Evolutionary conservation across 2,329 filamentous ascomycete species (phyloP), one percentile per base, ranked within the genome.

Genomic region (Meredithiella fracta): DNA sequence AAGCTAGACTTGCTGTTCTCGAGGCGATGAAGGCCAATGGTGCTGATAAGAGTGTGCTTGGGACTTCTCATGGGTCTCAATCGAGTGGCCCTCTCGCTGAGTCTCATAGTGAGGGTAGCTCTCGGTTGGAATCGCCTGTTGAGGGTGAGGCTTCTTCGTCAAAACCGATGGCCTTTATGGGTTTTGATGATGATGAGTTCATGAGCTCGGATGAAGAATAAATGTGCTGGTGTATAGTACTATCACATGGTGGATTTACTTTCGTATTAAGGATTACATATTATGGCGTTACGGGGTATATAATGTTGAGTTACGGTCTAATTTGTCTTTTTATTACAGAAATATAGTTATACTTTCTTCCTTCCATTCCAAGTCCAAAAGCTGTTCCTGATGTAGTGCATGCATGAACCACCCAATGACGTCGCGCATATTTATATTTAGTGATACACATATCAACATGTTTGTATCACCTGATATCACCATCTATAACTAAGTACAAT

Each of bases 101-200:
- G n/a, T 49, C 44, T 23, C 15, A 49, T n/a, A 66, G 14, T 20
- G 26, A 54, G 40, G 54, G 63, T 65, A 14, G 63, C 14, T 17
- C 44, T 7, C 60, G 62, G 20, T 59, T 59, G 2, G 67, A 54
- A 15, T 58, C 44, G 3, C 31, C 44, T 25, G 47, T 20, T n/a
- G 47, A 54, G 11, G 29, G 26, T 15, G 20, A 44, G 26, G 29
- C 47, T 14, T 40, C 49, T 15, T 67, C 65, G 9, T 65, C 62
- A 4, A 66, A 64, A 23, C 66, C 69, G 9, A n/a, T 7, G 44
- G 71, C 74, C 0, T 86, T 89, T 64, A 85, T 83, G 62, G 85
- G 85, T 0, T 91, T 89, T 68, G 85, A 89, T 60, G 84, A 90
- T 34, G 84, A 89, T 50, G 82, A 86, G 62, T 84, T 83, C 60